Conservation (phyloP, 768 basidiomycete genomes). For the Termitomyces sp. region DNA sequence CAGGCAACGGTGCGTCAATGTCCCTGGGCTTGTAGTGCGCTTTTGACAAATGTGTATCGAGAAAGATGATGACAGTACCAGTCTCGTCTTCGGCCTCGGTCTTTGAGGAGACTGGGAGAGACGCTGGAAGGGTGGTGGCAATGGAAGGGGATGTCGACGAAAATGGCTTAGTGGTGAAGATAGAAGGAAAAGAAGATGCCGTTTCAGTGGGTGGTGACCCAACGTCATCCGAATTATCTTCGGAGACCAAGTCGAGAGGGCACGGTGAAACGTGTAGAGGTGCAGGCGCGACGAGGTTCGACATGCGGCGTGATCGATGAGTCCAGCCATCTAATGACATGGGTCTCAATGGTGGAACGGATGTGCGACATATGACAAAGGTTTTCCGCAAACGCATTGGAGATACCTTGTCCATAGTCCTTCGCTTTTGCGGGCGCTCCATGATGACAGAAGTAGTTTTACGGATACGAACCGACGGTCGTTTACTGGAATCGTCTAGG, state of each 20-base stretch:
- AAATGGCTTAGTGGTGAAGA: constrained; percentile 3
- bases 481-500: constrained; percentile 28
- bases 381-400: constrained; percentile 28
- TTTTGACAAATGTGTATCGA: constrained; percentile 1
- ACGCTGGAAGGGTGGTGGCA: not conserved
- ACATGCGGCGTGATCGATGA: not conserved
- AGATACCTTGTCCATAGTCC: constrained; percentile 27
- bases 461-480: constrained; percentile 21
- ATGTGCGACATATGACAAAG: constrained; percentile 8
- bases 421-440: constrained; percentile 25
- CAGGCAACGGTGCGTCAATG: constrained; percentile 12
- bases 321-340: constrained; percentile 12
- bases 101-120: not conserved
- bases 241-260: constrained; percentile 3
- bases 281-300: not conserved
- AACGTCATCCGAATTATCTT: constrained; percentile 3
- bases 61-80: constrained; percentile 15
- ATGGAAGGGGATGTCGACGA: constrained; percentile 5
- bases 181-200: constrained; percentile 2
- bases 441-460: constrained; percentile 21
- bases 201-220: constrained; percentile 1
- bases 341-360: constrained; percentile 8
- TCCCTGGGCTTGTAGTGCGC: constrained; percentile 3
- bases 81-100: not conserved
- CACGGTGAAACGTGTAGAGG: not conserved